These are phyloP conservation scores for Capsella rubella DNA, from an alignment of 441 rosid species.

Conservation along the genomic window DNA sequence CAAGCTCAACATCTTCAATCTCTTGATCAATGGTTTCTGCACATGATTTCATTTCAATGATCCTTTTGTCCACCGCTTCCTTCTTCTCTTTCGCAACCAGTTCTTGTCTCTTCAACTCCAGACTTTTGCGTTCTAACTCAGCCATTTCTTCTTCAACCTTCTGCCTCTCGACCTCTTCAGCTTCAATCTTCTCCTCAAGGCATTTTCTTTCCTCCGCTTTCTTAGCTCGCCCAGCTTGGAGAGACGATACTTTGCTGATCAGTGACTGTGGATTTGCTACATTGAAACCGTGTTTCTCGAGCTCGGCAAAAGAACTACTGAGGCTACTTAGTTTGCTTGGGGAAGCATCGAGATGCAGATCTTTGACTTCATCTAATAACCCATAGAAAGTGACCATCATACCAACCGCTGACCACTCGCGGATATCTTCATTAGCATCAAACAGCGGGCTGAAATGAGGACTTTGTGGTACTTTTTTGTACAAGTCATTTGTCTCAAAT, in stretches of 20 bases:
- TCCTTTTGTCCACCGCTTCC: constrained; percentile 40
- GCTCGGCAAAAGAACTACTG: constrained; percentile 54
- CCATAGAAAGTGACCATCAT: constrained; percentile 66
- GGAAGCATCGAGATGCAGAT: constrained; percentile 50
- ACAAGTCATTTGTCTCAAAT: constrained; percentile 60
- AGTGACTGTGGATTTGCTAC: constrained; percentile 45
- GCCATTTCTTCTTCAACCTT: constrained; percentile 43
- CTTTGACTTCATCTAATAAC: constrained; percentile 62
- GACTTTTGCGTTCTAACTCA: constrained; percentile 50
- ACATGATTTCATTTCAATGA: constrained; percentile 41
- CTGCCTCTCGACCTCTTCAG: constrained; percentile 32
- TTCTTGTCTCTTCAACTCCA: constrained; percentile 50
- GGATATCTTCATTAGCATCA: constrained; percentile 58
- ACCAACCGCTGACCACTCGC: constrained; percentile 81
- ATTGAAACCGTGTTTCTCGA: constrained; percentile 71
- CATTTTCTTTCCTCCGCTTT: constrained; percentile 43
- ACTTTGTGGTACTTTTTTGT: constrained; percentile 57
- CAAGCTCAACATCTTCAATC: constrained; percentile 28
- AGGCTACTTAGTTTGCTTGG: constrained; percentile 45
- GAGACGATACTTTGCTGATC: constrained; percentile 50
- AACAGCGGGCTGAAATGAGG: constrained; percentile 74
- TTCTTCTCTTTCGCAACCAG: constrained; percentile 41
- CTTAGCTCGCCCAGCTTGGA: constrained; percentile 49
- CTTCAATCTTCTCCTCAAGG: constrained; percentile 42
- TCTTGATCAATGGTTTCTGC: constrained; percentile 25